phyloP scores from a whole-genome alignment of 352 stramenopile genomes.

The Pythium rhizo-oryzae region DNA sequence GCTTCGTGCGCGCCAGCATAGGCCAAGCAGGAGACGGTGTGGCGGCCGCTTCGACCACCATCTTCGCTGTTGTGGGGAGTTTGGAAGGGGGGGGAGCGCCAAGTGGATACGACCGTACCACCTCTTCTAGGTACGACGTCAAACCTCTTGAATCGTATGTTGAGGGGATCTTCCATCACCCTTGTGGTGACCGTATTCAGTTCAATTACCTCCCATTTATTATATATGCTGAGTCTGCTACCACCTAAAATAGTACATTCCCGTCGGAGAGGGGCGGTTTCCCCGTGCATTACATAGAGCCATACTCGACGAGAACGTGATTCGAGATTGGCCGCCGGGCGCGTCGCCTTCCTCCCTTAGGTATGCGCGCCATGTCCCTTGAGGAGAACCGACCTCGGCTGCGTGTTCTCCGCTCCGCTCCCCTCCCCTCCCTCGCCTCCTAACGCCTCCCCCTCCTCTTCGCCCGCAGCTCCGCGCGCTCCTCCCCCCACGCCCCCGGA shows the following conservation, averaged over 20 bases:
- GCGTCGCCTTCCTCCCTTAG: not conserved
- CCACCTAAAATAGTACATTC: constrained; percentile 13
- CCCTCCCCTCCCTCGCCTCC: too few species aligned
- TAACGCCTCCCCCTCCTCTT: not conserved
- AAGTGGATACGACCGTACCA: not conserved
- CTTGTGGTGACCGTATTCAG: not conserved
- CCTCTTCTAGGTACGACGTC: constrained; percentile 7
- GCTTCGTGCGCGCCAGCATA: too few species aligned
- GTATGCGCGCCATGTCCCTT: not conserved
- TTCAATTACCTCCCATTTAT: constrained; percentile 9
- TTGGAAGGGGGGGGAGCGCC: too few species aligned
- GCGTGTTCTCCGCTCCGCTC: not conserved
- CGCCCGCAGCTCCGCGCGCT: not conserved
- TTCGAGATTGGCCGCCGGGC: not conserved
- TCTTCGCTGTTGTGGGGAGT: too few species aligned
- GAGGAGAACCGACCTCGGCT: not conserved
- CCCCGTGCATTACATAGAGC: not conserved
- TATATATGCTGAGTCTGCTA: constrained; percentile 18
- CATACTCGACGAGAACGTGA: not conserved
- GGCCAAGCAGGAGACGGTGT: too few species aligned
- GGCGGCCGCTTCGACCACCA: too few species aligned
- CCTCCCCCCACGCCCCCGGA: not conserved
- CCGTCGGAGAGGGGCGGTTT: constrained; percentile 13
- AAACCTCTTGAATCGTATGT: constrained; percentile 15
- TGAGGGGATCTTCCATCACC: constrained; percentile 5